Evolutionary conservation across 1,284 basidiomycete species (phyloP).

Genomic region (Ganoderma boninense): DNA sequence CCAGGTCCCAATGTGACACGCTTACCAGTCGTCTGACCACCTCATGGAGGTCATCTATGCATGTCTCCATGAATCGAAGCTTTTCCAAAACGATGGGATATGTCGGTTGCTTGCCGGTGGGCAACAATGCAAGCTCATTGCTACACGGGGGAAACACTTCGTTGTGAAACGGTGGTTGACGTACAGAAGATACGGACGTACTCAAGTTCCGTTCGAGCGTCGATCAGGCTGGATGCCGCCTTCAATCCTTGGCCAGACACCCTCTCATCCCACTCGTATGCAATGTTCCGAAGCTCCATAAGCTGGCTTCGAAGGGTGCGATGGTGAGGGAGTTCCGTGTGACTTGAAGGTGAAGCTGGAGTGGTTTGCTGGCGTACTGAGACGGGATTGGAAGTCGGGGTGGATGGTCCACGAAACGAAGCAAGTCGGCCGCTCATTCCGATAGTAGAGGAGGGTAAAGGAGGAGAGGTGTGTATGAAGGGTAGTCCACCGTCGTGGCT

Average conservation of each 20-base stretch:
- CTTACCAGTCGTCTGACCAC: slow-evolving; percentile 72
- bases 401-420: slow-evolving; percentile 81
- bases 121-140: slow-evolving; percentile 66
- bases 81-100: slow-evolving; percentile 67
- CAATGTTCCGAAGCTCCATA: slow-evolving; percentile 65
- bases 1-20: background rate
- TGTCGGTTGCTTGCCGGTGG: slow-evolving; percentile 59
- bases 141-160: slow-evolving; percentile 44
- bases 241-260: slow-evolving; percentile 79
- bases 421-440: slow-evolving; percentile 59
- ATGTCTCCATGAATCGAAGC: slow-evolving; percentile 70
- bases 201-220: slow-evolving; percentile 82
- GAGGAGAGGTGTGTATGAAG: background rate
- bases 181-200: slow-evolving; percentile 46
- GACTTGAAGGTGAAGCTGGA: slow-evolving; percentile 62
- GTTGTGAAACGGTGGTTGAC: background rate
- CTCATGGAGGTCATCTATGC: slow-evolving; percentile 64
- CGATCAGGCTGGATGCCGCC: slow-evolving; percentile 67
- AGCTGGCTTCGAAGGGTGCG: slow-evolving; percentile 70
- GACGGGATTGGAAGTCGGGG: slow-evolving; percentile 72
- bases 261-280: slow-evolving; percentile 80
- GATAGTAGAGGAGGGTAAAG: background rate
- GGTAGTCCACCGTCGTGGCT: background rate
- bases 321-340: slow-evolving; percentile 74
- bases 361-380: slow-evolving; percentile 48